Conservation (phyloP, 176 grass and related monocot genomes). For the Aegilops tauschii region DNA sequence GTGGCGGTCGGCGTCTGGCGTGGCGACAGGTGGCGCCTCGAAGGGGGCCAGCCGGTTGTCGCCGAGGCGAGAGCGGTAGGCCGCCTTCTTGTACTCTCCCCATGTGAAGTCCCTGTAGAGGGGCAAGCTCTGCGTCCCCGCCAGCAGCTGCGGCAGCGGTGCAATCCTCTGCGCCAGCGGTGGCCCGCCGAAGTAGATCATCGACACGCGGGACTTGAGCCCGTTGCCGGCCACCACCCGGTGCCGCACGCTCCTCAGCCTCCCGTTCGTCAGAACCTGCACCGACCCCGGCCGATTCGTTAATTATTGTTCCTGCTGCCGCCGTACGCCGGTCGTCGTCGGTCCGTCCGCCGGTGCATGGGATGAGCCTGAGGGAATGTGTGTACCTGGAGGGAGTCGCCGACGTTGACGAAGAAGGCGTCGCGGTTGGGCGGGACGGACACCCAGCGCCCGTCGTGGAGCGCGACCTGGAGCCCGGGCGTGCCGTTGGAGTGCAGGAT, state of each 20-base stretch:
- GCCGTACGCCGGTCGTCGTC: neutral
- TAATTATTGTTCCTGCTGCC: too few species aligned
- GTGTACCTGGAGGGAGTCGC: conserved; percentile 72
- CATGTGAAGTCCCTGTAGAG: conserved; percentile 85
- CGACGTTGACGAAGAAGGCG: conserved; percentile 81
- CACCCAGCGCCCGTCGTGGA: conserved; percentile 64
- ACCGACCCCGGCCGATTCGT: too few species aligned
- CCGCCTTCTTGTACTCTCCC: conserved; percentile 81
- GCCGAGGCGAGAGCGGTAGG: conserved; percentile 65
- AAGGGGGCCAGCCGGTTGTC: conserved; percentile 82
- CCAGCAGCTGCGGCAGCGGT: conserved; percentile 61
- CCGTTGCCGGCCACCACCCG: conserved; percentile 55
- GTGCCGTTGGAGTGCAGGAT: conserved; percentile 67
- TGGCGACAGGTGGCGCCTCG: conserved; percentile 30
- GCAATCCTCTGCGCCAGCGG: conserved; percentile 56
- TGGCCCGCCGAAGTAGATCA: conserved; percentile 87
- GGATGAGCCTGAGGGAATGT: neutral
- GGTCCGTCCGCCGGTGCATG: neutral
- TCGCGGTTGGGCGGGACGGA: conserved; percentile 62
- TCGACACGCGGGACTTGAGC: conserved; percentile 63
- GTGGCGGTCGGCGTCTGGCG: neutral
- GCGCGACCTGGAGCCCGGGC: conserved; percentile 61
- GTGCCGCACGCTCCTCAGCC: conserved; percentile 74
- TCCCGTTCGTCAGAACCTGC: conserved; percentile 78
- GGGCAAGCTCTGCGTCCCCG: conserved; percentile 37